Base-by-base conservation (phyloP, 2,329 filamentous ascomycete genomes). In the Fusarium beomiforme region DNA sequence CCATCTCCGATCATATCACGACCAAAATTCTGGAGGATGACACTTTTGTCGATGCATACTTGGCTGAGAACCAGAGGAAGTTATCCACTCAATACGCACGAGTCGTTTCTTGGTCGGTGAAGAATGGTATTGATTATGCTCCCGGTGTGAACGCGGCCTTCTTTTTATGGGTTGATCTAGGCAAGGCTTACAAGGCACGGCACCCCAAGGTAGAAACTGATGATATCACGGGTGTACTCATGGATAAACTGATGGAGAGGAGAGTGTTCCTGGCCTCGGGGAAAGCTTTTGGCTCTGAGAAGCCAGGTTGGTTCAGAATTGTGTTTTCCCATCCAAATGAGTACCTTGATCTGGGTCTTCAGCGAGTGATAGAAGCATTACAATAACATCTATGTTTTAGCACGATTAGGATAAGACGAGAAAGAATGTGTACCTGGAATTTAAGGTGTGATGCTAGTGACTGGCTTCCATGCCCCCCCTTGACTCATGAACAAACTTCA, bases 101-200 rank as follows among this genome's bases (percentile, higher is more conserved):
- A 23, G 79, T 83, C 0, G 79, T 78, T 0, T 42, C 53, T 0
- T 83, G 80, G 70, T 79, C 86, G 2, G 76, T 75, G 17, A 67
- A 78, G 6, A 77, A 85, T 17, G 75, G 76, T 3, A 84, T 89
- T 23, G 75, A 80, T 17, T 87, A 87, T 67, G 79, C 83, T 0
- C 76, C 80, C 0, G 85, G 85, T 0, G 81, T 79, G 8, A 88
- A 88, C 64, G 86, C 87, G 0, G 86, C 83, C 0, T 88, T 89
- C 72, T 89, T 89, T 71, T 73, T 89, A 2, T 89, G 86, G 85
- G 78, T 86, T 5, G 79, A 88, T 70, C 78, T 89, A 3, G 79
- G 81, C 4, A 71, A 73, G 21, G 75, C 69, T 13, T 82, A 79
- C 33, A 60, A 47, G 21, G 54, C 59, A 41, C 66, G 64, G 2